Evolutionary conservation across 2,329 filamentous ascomycete genomes (phyloP), one percentile per base, ranked within the genome.

Genomic region (Canariomyces notabilis): DNA sequence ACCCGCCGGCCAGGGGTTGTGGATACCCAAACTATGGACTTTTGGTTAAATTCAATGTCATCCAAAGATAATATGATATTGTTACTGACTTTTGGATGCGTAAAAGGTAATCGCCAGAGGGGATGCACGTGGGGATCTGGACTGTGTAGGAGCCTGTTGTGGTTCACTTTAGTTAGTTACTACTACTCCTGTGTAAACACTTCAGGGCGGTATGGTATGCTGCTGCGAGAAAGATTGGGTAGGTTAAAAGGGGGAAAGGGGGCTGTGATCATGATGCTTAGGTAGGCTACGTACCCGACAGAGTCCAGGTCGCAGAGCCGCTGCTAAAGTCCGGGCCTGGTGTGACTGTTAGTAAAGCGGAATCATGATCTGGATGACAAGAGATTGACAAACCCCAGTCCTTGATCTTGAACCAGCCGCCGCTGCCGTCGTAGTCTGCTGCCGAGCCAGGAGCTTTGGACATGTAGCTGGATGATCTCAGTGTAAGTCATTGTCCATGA

Each of bases 71-170:
- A n/a, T n/a, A n/a, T n/a, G n/a, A n/a, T n/a, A n/a, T n/a, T n/a
- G n/a, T n/a, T n/a, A n/a, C n/a, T n/a, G n/a, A n/a, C n/a, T n/a
- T n/a, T n/a, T 82, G 77, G 60, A 80, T 75, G 37, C 79, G 71
- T 20, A 81, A 66, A 29, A 82, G 73, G 60, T 82, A 83, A 51
- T 80, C 74, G 48, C 80, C 80, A 31, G 75, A 58, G 21, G 71
- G 70, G 42, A 83, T 69, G 55, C 72, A 73, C 23, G 62, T 57
- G 7, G 79, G 79, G 53, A 83, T 74, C 40, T 64, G 56, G 53
- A 55, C 60, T 1, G 62, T 60, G 58, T 70, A 70, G 0, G 49
- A 34, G 43, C 32, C 52, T 53, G 35, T n/a, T n/a, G n/a, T n/a
- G n/a, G n/a, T n/a, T n/a, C n/a, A n/a, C n/a, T n/a, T n/a, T n/a